Evolutionary conservation across 1,284 basidiomycete species (phyloP).

Genomic region (Rhizoctonia solani): DNA sequence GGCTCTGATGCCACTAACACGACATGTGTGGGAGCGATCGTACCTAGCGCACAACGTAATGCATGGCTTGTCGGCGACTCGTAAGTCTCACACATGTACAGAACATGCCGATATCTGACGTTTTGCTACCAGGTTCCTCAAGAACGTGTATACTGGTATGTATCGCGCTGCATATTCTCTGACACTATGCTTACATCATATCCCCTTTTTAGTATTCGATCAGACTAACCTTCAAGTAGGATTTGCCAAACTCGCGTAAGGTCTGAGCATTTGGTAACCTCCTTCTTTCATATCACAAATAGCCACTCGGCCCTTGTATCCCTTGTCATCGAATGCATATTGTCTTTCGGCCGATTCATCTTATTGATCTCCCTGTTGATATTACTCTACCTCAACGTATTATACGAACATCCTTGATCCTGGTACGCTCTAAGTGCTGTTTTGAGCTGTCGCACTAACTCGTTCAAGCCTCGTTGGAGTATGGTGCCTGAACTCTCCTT

Average conservation of each 20-base stretch:
- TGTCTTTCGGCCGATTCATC: not conserved
- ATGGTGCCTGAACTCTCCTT: too few species aligned
- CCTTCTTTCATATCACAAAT: constrained; percentile 4
- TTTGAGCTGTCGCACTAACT: not conserved
- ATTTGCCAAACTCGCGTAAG: constrained; percentile 27
- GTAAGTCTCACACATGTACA: constrained; percentile 14
- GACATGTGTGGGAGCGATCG: constrained; percentile 24
- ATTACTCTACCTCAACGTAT: not conserved
- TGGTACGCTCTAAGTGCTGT: not conserved
- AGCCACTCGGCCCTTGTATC: not conserved
- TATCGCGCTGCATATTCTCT: not conserved
- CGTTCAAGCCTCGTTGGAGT: not conserved
- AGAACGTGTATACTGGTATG: constrained; percentile 31
- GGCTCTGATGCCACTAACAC: constrained; percentile 22
- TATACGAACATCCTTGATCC: not conserved
- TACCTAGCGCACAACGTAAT: constrained; percentile 26
- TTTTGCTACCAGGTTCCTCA: constrained; percentile 26
- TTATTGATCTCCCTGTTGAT: not conserved
- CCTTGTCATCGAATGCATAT: constrained; percentile 20
- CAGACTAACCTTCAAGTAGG: constrained; percentile 28
- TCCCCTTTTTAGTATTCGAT: constrained; percentile 21
- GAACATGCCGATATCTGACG: not conserved
- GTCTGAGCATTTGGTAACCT: not conserved
- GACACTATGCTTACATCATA: not conserved
- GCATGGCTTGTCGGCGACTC: constrained; percentile 30